Conservation (phyloP, 2,329 filamentous ascomycete genomes). For the Zymoseptoria ardabiliae region DNA sequence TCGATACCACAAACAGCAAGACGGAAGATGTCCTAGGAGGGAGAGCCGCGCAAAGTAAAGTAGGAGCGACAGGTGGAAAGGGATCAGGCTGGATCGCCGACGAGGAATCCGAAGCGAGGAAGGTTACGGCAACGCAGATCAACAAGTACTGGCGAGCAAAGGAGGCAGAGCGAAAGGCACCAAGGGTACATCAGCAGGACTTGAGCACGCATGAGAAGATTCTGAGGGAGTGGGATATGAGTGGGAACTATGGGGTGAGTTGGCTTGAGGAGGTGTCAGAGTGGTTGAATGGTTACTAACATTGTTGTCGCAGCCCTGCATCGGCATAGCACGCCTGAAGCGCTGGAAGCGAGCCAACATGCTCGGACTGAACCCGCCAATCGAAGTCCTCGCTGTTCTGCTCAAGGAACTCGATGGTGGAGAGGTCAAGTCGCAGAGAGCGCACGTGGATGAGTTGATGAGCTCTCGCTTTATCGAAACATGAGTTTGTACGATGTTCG, state of each 20-base stretch:
- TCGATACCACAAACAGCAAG: slow-evolving; percentile 16
- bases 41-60: slow-evolving; percentile 21
- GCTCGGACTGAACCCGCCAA: slow-evolving; percentile 76
- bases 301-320: slow-evolving; percentile 60
- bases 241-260: slow-evolving; percentile 83
- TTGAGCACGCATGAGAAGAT: slow-evolving; percentile 74
- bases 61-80: slow-evolving; percentile 43
- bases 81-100: slow-evolving; percentile 28
- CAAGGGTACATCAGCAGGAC: slow-evolving; percentile 69
- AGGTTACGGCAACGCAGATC: slow-evolving; percentile 61
- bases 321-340: slow-evolving; percentile 72
- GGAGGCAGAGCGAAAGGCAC: slow-evolving; percentile 60
- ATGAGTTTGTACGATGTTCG: slow-evolving; percentile 8
- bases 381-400: slow-evolving; percentile 83
- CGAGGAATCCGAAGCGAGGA: slow-evolving; percentile 52
- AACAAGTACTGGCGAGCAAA: slow-evolving; percentile 69
- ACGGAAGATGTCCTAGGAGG: slow-evolving; percentile 27
- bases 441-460: slow-evolving; percentile 65
- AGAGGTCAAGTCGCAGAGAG: slow-evolving; percentile 51
- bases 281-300: slow-evolving; percentile 10
- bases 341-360: slow-evolving; percentile 81
- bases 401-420: slow-evolving; percentile 59
- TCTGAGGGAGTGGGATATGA: slow-evolving; percentile 85
- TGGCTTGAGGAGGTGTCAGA: neutral
- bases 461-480: slow-evolving; percentile 41